Conservation (phyloP, 805 yeast genomes). For the Starmerella sirachaensis region DNA sequence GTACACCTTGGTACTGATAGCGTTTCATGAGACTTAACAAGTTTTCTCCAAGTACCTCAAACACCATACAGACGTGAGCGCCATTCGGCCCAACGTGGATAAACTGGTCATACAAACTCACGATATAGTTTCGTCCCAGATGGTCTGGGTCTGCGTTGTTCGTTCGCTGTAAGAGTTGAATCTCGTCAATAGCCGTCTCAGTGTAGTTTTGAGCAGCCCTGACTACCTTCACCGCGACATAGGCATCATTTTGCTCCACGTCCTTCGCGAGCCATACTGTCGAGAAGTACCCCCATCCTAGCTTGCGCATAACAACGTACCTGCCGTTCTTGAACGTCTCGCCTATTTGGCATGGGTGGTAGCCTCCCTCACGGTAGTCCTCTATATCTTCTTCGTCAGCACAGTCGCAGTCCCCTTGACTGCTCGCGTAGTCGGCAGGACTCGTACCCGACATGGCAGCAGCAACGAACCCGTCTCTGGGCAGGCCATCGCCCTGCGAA, state of each 20-base stretch:
- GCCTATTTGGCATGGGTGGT: slow-evolving; percentile 86
- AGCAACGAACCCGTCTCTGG: no score
- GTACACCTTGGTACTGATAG: slow-evolving; percentile 69
- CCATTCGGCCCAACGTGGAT: slow-evolving; percentile 86
- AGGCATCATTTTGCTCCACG: slow-evolving; percentile 42
- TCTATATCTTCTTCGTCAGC: slow-evolving; percentile 75
- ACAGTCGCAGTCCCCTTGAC: no score
- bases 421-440: no score
- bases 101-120: slow-evolving; percentile 71
- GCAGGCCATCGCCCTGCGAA: no score
- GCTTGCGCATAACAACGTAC: slow-evolving; percentile 70
- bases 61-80: slow-evolving; percentile 88
- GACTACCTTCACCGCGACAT: slow-evolving; percentile 90
- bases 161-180: slow-evolving; percentile 54
- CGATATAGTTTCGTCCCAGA: slow-evolving; percentile 72
- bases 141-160: slow-evolving; percentile 54
- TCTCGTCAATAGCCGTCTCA: slow-evolving; percentile 90
- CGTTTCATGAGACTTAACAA: slow-evolving; percentile 70
- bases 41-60: slow-evolving; percentile 93
- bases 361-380: slow-evolving; percentile 88
- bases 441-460: no score
- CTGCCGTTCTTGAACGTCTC: slow-evolving; percentile 67
- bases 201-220: slow-evolving; percentile 83
- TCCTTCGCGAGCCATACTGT: slow-evolving; percentile 86
- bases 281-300: slow-evolving; percentile 98